Evolutionary conservation across 2,329 filamentous ascomycete species (phyloP).

Genomic region (Fusarium albidum): DNA sequence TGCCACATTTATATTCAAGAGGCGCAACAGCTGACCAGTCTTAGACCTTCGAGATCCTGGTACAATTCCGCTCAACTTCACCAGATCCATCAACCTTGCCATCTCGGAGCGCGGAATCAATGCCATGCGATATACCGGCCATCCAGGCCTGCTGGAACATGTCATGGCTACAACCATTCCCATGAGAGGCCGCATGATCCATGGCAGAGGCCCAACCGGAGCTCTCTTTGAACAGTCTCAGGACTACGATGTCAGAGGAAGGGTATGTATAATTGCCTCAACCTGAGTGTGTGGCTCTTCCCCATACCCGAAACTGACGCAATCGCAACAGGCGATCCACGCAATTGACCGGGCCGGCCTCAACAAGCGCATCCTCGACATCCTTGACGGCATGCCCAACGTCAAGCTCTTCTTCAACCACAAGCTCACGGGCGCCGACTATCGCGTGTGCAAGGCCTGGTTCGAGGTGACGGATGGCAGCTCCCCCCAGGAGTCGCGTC

Average conservation of each 20-base stretch:
- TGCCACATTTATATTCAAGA: slow-evolving; percentile 3
- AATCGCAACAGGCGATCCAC: slow-evolving; percentile 72
- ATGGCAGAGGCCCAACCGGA: slow-evolving; percentile 72
- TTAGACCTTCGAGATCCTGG: slow-evolving; percentile 85
- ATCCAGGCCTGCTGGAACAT: slow-evolving; percentile 72
- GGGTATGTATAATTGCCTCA: slow-evolving; percentile 62
- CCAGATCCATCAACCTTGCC: slow-evolving; percentile 97
- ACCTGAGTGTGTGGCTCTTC: background rate
- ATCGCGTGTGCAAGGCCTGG: slow-evolving; percentile 81
- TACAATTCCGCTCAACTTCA: slow-evolving; percentile 90
- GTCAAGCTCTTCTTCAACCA: slow-evolving; percentile 93
- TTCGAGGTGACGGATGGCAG: slow-evolving; percentile 69
- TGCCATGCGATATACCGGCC: slow-evolving; percentile 77
- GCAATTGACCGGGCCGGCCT: slow-evolving; percentile 86
- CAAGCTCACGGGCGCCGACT: slow-evolving; percentile 91
- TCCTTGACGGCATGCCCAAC: slow-evolving; percentile 84
- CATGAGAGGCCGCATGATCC: slow-evolving; percentile 97
- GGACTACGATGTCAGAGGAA: slow-evolving; percentile 87
- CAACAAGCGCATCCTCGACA: slow-evolving; percentile 84
- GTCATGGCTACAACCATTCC: slow-evolving; percentile 84
- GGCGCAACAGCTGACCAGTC: slow-evolving; percentile 28
- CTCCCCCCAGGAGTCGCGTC: slow-evolving; percentile 51
- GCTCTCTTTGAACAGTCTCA: slow-evolving; percentile 82
- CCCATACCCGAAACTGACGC: slow-evolving; percentile 14
- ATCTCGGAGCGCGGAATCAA: slow-evolving; percentile 94